These are phyloP conservation scores for Begonia masoniana DNA, from an alignment of 306 rosid genomes.

Conservation along the genomic window DNA sequence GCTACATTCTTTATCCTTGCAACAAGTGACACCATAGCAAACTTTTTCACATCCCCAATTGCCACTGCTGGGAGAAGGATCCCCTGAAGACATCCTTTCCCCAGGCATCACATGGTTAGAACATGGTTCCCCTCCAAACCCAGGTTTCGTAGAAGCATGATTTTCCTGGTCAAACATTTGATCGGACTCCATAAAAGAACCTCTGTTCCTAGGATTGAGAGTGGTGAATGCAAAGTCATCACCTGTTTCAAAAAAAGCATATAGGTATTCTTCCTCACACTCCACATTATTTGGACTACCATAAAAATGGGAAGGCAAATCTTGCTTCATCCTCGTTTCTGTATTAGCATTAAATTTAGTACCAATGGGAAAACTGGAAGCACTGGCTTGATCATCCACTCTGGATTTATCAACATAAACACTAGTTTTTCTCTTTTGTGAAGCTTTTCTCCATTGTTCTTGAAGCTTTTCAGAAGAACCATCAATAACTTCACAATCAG, in stretches of 20 bases:
- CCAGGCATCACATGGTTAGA: slow-evolving; percentile 7
- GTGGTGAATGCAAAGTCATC: slow-evolving; percentile 11
- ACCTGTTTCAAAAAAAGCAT: slow-evolving; percentile 16
- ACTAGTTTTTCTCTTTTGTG: slow-evolving; percentile 38
- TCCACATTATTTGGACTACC: slow-evolving; percentile 28
- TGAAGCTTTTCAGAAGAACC: slow-evolving; percentile 26
- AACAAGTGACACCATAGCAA: no score
- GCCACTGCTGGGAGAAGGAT: slow-evolving; percentile 14
- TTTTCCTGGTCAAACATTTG: slow-evolving; percentile 15
- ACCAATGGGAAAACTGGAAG: slow-evolving; percentile 41
- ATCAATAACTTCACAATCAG: slow-evolving; percentile 70
- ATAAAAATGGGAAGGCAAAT: slow-evolving; percentile 23
- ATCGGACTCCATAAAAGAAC: slow-evolving; percentile 13
- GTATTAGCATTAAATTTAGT: slow-evolving; percentile 16
- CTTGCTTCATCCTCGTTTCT: slow-evolving; percentile 19
- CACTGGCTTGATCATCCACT: slow-evolving; percentile 32
- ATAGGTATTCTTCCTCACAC: slow-evolving; percentile 17
- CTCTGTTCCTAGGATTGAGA: slow-evolving; percentile 11
- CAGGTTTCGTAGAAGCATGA: slow-evolving; percentile 7
- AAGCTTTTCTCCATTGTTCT: slow-evolving; percentile 69
- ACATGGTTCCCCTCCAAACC: slow-evolving; percentile 9
- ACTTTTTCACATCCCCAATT: slow-evolving; percentile 1
- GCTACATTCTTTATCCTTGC: no score
- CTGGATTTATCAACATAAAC: slow-evolving; percentile 18
- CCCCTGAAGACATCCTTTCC: slow-evolving; percentile 16